phyloP scores from a whole-genome alignment of 176 grass and related monocot species.

The Eremochloa ophiuroides region DNA sequence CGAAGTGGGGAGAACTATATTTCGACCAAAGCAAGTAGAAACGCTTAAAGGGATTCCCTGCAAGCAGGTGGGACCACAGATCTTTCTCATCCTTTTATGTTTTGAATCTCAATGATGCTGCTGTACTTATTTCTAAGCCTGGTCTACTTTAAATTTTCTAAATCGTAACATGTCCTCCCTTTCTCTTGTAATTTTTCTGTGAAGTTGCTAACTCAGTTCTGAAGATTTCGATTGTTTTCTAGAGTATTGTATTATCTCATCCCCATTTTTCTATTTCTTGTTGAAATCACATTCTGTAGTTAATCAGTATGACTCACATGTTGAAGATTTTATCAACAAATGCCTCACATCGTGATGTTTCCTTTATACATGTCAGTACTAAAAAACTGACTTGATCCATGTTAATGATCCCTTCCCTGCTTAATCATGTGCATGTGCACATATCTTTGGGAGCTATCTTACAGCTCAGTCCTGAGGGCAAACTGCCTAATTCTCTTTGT shows the following conservation, averaged over 20 bases:
- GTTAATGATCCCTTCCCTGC: background rate
- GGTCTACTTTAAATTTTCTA: background rate
- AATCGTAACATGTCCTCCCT: background rate
- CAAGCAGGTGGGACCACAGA: slow-evolving; percentile 63
- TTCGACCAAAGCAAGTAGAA: slow-evolving; percentile 80
- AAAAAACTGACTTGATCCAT: background rate
- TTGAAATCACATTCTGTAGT: background rate
- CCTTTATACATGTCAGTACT: background rate
- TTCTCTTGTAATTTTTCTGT: background rate
- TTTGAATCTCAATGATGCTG: background rate
- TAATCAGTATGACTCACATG: background rate
- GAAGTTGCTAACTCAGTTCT: background rate
- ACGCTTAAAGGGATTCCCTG: slow-evolving; percentile 65
- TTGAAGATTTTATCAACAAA: background rate
- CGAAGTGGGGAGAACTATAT: slow-evolving; percentile 80
- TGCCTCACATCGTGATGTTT: background rate
- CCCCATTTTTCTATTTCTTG: background rate
- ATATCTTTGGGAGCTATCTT: background rate
- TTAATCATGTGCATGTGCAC: background rate
- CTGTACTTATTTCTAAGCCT: background rate
- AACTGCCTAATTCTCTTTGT: background rate
- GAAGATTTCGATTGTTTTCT: background rate
- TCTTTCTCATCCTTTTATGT: slow-evolving; percentile 14
- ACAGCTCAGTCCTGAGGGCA: background rate
- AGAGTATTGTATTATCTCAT: background rate